phyloP scores from a whole-genome alignment of 1,139 yeast species.

The Suhomyces bolitotheri region DNA sequence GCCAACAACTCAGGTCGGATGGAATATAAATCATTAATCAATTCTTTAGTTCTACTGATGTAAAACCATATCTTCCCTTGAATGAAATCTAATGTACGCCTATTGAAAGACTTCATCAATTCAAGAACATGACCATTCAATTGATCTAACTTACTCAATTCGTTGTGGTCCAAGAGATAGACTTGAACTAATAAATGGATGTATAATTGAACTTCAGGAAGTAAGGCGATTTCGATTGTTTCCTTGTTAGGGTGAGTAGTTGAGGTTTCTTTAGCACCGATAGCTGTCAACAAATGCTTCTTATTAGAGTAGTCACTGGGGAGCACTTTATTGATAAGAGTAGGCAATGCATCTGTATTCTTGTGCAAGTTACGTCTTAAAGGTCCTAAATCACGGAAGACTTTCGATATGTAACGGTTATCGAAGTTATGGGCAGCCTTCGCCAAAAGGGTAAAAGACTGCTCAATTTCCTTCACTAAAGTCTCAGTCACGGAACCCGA shows the following conservation, averaged over 20 bases:
- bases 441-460: constrained; percentile 54
- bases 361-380: constrained; percentile 65
- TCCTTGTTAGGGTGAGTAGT: constrained; percentile 17
- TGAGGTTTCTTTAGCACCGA: constrained; percentile 24
- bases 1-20: constrained; percentile 69
- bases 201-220: constrained; percentile 79
- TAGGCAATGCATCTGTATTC: constrained; percentile 47
- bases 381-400: constrained; percentile 77
- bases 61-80: constrained; percentile 95
- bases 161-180: constrained; percentile 63
- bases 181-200: constrained; percentile 78
- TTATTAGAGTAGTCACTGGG: constrained; percentile 47
- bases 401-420: constrained; percentile 83
- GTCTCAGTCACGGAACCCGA: constrained; percentile 20
- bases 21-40: constrained; percentile 55
- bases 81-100: constrained; percentile 81
- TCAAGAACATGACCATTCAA: constrained; percentile 58
- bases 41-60: constrained; percentile 76
- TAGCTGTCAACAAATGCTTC: constrained; percentile 42
- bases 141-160: constrained; percentile 48
- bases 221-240: constrained; percentile 31
- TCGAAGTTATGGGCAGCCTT: constrained; percentile 80
- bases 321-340: constrained; percentile 56
- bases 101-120: constrained; percentile 64
- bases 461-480: constrained; percentile 48